phyloP scores from a whole-genome alignment of 805 yeast genomes.

The Metschnikowia borealis region DNA sequence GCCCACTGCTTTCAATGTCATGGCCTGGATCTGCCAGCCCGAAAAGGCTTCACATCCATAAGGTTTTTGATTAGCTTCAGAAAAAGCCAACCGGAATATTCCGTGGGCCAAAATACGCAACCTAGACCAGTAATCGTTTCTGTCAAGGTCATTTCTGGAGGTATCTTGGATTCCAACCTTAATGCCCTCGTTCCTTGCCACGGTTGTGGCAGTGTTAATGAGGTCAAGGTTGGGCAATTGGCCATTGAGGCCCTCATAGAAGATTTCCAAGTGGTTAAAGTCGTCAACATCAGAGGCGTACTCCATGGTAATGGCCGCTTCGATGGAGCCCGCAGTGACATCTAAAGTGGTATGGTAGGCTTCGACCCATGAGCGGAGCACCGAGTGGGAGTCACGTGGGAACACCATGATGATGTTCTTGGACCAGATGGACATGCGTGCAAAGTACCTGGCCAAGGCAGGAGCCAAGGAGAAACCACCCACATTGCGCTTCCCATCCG shows the following conservation, averaged over 20 bases:
- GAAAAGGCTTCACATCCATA: conserved; percentile 88
- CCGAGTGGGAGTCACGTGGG: conserved; percentile 64
- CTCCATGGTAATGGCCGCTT: conserved; percentile 84
- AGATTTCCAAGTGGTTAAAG: conserved; percentile 69
- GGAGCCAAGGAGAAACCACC: conserved; percentile 77
- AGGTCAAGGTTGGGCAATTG: conserved; percentile 92
- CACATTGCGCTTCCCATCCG: conserved; percentile 60
- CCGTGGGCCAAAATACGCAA: conserved; percentile 59
- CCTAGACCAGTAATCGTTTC: conserved; percentile 51
- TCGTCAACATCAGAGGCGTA: conserved; percentile 64
- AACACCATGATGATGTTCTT: conserved; percentile 86
- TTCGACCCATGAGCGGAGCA: conserved; percentile 85
- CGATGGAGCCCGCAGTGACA: conserved; percentile 88
- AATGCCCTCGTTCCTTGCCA: conserved; percentile 74
- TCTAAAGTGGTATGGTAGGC: conserved; percentile 86
- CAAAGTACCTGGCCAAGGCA: conserved; percentile 74
- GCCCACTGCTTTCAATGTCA: conserved; percentile 72
- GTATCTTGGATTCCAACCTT: conserved; percentile 63
- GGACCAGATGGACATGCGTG: conserved; percentile 90
- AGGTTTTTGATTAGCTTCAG: conserved; percentile 61
- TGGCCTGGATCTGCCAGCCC: conserved; percentile 93
- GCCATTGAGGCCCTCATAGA: conserved; percentile 88
- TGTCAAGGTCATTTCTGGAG: conserved; percentile 42
- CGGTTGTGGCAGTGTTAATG: conserved; percentile 72
- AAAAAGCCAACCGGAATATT: conserved; percentile 59